A percentile compares a stretch with the other conserved stretches of the same genome.
Evolutionary conservation across 495 filamentous ascomycete species (phyloP).

Genomic region (Aspergillus wentii): DNA sequence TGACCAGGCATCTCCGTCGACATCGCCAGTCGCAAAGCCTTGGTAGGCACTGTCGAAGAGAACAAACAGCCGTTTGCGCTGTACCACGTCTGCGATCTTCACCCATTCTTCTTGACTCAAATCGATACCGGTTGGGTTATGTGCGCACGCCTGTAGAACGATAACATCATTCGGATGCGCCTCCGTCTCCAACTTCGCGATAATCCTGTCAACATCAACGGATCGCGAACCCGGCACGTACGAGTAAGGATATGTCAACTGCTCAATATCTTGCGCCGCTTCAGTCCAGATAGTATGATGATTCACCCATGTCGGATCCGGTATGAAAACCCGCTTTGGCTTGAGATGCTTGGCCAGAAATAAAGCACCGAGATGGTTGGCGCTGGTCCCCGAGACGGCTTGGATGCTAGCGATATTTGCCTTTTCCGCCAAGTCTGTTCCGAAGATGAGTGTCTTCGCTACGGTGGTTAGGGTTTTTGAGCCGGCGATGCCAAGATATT

Average conservation of each 20-base stretch:
- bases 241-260: slow-evolving; percentile 23
- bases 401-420: slow-evolving; percentile 35
- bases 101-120: slow-evolving; percentile 37
- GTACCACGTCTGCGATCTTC: slow-evolving; percentile 25
- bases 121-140: slow-evolving; percentile 45
- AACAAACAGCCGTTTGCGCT: slow-evolving; percentile 28
- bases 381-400: slow-evolving; percentile 80
- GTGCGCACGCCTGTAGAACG: slow-evolving; percentile 42
- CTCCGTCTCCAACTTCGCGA: slow-evolving; percentile 1
- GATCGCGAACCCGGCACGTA: background rate
- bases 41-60: slow-evolving; percentile 43
- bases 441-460: slow-evolving; percentile 11
- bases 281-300: slow-evolving; percentile 17
- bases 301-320: slow-evolving; percentile 23
- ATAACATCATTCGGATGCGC: slow-evolving; percentile 14
- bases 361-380: slow-evolving; percentile 69
- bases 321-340: slow-evolving; percentile 12
- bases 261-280: slow-evolving; percentile 6
- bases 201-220: slow-evolving; percentile 9
- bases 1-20: slow-evolving; percentile 38
- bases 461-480: slow-evolving; percentile 4
- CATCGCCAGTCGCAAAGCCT: slow-evolving; percentile 37
- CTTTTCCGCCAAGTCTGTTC: background rate
- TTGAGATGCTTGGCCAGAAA: slow-evolving; percentile 49
- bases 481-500: slow-evolving; percentile 14